phyloP scores from a whole-genome alignment of 805 yeast genomes.

The Metschnikowia orientalis region DNA sequence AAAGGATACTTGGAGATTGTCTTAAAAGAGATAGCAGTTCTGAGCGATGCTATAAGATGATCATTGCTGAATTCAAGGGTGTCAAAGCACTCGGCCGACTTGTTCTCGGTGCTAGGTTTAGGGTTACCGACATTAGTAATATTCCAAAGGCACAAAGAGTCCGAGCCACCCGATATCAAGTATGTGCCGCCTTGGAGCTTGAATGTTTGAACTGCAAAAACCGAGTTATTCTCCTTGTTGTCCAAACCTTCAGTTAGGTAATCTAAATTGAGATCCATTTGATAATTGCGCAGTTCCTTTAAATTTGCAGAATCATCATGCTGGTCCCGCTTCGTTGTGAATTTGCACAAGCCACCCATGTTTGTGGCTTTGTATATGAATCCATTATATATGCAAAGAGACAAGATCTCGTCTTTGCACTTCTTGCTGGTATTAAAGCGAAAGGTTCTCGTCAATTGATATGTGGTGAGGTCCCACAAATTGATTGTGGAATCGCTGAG shows the following conservation, averaged over 20 bases:
- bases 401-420: conserved; percentile 40
- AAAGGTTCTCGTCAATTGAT: conserved; percentile 56
- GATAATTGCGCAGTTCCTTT: conserved; percentile 2
- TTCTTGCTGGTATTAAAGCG: conserved; percentile 17
- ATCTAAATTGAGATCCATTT: conserved; percentile 8
- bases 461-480: conserved; percentile 83
- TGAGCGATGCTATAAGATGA: conserved; percentile 57
- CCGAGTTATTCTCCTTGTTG: conserved; percentile 24
- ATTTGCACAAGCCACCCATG: conserved; percentile 36
- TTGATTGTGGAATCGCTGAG: conserved; percentile 68
- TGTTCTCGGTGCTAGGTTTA: conserved; percentile 9
- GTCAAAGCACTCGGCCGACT: conserved; percentile 4
- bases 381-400: conserved; percentile 52
- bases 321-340: conserved; percentile 20
- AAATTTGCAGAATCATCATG: conserved; percentile 5
- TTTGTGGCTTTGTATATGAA: conserved; percentile 62
- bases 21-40: conserved; percentile 58
- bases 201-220: conserved; percentile 54
- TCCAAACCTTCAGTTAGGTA: conserved; percentile 3
- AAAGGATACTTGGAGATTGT: conserved; percentile 76
- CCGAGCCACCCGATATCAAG: conserved; percentile 69
- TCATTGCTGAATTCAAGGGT: conserved; percentile 44
- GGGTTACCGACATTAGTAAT: conserved; percentile 24
- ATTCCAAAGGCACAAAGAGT: conserved; percentile 72
- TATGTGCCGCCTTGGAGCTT: conserved; percentile 35